These are phyloP conservation scores for Thielaviopsis euricoi DNA, from an alignment of 2,329 filamentous ascomycete species.

Conservation along the genomic window DNA sequence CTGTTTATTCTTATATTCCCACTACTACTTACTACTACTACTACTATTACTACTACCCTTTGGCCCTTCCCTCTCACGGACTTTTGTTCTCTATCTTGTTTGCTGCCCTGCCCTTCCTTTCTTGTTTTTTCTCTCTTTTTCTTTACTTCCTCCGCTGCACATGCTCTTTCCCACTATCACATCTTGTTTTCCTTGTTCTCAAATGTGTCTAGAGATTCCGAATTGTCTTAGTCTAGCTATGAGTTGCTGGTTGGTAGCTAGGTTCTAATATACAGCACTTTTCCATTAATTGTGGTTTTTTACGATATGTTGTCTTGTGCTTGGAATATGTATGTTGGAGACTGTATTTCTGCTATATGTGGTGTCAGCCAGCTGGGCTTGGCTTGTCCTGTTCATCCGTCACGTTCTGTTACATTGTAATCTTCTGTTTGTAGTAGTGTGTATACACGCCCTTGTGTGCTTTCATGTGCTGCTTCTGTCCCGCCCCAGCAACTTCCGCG, in stretches of 20 bases:
- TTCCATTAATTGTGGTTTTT: background rate
- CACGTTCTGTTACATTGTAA: background rate
- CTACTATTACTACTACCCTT: background rate
- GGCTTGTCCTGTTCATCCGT: background rate
- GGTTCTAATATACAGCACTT: constrained; percentile 11
- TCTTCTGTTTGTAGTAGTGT: constrained; percentile 1
- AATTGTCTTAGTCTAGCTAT: constrained; percentile 9
- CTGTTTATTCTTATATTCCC: background rate
- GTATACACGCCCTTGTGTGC: background rate
- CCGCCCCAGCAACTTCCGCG: background rate
- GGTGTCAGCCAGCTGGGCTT: background rate
- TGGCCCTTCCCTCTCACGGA: background rate
- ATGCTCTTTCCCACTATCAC: background rate
- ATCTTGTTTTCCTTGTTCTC: background rate
- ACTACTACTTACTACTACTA: background rate
- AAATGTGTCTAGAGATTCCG: constrained; percentile 8
- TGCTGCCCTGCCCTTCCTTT: too few species aligned
- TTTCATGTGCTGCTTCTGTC: background rate
- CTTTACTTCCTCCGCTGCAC: background rate
- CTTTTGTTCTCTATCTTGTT: background rate
- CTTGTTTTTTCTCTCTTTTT: background rate
- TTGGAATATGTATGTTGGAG: background rate
- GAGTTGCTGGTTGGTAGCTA: constrained; percentile 12
- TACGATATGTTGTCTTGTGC: background rate
- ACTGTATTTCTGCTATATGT: background rate